Percentiles rank a stretch among this genome's conserved stretches.
These are phyloP conservation scores for Trifolium subterraneum DNA, from an alignment of 306 rosid species.

Conservation along the genomic window DNA sequence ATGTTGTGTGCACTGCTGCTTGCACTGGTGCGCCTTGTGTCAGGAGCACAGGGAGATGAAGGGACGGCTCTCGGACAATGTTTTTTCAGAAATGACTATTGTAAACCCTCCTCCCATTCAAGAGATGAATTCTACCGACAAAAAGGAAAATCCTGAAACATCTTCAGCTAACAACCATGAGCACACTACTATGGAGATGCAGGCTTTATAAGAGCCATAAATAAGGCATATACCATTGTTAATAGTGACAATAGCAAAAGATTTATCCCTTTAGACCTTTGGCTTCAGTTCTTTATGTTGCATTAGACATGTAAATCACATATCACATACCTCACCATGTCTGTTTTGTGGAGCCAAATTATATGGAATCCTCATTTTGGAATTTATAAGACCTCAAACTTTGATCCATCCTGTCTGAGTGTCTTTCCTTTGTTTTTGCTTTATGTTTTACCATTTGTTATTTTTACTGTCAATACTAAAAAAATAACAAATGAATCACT, in stretches of 20 bases:
- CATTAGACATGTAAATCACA: constrained; percentile 13
- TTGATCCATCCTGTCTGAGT: not conserved
- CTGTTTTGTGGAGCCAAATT: not conserved
- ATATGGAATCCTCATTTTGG: not conserved
- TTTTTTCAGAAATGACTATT: constrained; percentile 72
- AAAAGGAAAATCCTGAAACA: constrained; percentile 49
- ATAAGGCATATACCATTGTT: not conserved
- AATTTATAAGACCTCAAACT: not conserved
- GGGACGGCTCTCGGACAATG: constrained; percentile 71
- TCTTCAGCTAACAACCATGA: constrained; percentile 59
- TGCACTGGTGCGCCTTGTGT: constrained; percentile 96
- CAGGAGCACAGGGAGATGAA: constrained; percentile 98
- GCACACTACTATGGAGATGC: constrained; percentile 83
- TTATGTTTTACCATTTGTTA: not conserved
- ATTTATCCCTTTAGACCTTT: not conserved
- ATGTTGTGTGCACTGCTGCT: constrained; percentile 92
- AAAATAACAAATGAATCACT: too few species aligned
- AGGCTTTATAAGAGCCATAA: constrained; percentile 57
- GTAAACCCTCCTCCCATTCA: constrained; percentile 87
- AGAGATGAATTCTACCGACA: constrained; percentile 73
- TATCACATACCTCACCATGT: not conserved
- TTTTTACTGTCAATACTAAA: not conserved
- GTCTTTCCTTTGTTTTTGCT: not conserved
- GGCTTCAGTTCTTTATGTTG: constrained; percentile 22
- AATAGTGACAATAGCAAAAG: not conserved